A percentile compares a stretch with the other conserved stretches of the same genome.
These are phyloP conservation scores for Zymoseptoria ardabiliae DNA, from an alignment of 2,329 filamentous ascomycete genomes.

Conservation along the genomic window DNA sequence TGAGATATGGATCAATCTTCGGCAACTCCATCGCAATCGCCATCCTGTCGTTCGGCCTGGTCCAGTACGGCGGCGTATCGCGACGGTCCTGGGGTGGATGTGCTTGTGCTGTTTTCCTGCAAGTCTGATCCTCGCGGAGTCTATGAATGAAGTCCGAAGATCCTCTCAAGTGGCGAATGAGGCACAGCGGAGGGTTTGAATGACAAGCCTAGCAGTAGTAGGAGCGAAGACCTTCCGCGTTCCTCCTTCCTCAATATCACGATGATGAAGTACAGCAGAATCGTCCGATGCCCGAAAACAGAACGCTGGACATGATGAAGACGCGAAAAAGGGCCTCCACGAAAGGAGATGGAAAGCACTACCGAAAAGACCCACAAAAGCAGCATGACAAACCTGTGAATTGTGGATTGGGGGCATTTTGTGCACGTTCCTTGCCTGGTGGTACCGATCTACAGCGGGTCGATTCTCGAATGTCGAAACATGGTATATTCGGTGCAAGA, in stretches of 20 bases:
- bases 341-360: neutral
- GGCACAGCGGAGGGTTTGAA: neutral
- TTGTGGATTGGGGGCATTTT: too few species aligned
- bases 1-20: slow-evolving; percentile 29
- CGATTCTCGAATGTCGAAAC: too few species aligned
- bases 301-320: neutral
- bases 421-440: neutral
- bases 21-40: neutral
- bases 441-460: neutral
- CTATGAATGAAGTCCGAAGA: too few species aligned
- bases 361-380: neutral
- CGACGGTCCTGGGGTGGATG: neutral
- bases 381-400: neutral
- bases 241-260: neutral
- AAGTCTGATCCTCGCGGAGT: too few species aligned
- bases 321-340: neutral
- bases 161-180: neutral
- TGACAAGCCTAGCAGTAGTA: neutral
- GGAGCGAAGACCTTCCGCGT: neutral
- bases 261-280: neutral
- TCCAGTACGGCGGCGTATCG: neutral
- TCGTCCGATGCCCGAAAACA: neutral
- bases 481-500: too few species aligned
- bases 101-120: neutral
- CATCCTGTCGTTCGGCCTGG: neutral